Percentiles rank a stretch among this genome's conserved stretches.
These are phyloP conservation scores for Lichtheimia hyalospora DNA, from an alignment of 371 early-diverging fungal genomes.

Conservation along the genomic window DNA sequence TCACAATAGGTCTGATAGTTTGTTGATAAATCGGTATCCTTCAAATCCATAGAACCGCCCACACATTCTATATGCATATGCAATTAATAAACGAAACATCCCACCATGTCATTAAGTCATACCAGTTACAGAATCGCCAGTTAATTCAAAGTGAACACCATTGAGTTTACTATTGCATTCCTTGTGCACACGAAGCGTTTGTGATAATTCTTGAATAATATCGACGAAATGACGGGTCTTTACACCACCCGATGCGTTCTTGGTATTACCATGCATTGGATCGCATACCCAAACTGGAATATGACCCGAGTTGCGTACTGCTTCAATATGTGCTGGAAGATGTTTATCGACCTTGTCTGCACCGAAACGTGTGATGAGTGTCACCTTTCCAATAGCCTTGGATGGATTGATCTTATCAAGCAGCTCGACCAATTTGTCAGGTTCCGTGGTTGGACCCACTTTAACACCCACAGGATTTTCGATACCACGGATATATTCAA, in stretches of 20 bases:
- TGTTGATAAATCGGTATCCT: conserved; percentile 72
- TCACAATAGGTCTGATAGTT: conserved; percentile 97
- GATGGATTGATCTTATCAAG: conserved; percentile 87
- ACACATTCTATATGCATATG: conserved; percentile 70
- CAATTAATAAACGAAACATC: background rate
- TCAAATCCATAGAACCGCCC: conserved; percentile 94
- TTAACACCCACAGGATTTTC: conserved; percentile 97
- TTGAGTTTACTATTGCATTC: conserved; percentile 72
- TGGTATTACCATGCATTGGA: conserved; percentile 98
- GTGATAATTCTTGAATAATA: conserved; percentile 79
- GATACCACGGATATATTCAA: conserved; percentile 95
- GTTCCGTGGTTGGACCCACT: conserved; percentile 89
- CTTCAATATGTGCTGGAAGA: conserved; percentile 86
- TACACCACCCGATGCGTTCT: conserved; percentile 73
- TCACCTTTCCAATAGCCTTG: conserved; percentile 88
- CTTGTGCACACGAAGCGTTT: conserved; percentile 84
- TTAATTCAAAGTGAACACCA: conserved; percentile 96
- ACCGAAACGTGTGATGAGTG: conserved; percentile 94
- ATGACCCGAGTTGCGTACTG: conserved; percentile 84
- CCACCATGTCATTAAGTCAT: background rate
- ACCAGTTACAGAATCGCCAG: conserved; percentile 88
- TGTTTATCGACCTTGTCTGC: conserved; percentile 77
- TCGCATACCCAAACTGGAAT: conserved; percentile 95
- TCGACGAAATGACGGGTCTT: conserved; percentile 91
- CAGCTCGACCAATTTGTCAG: conserved; percentile 78